Conservation (phyloP, 495 filamentous ascomycete genomes). For the Cercophora newfieldiana region DNA sequence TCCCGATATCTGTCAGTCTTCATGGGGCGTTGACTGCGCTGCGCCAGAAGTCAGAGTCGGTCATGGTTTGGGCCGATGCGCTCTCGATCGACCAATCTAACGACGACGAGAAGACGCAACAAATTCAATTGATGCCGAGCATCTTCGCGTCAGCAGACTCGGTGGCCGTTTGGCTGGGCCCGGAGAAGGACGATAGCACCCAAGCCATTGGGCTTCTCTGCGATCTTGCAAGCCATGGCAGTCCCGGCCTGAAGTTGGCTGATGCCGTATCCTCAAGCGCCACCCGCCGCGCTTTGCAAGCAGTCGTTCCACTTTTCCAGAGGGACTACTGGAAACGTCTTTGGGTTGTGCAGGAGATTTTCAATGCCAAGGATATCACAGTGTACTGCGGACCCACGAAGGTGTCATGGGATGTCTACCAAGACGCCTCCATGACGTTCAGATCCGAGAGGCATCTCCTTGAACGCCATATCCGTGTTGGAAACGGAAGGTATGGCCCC, state of each 20-base stretch:
- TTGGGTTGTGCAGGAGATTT: slow-evolving; percentile 2
- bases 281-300: background rate
- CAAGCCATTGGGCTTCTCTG: background rate
- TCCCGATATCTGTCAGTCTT: background rate
- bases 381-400: slow-evolving; percentile 2
- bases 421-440: background rate
- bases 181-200: slow-evolving; percentile 2
- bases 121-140: background rate
- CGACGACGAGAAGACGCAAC: background rate
- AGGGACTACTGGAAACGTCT: slow-evolving; percentile 4
- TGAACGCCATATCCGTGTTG: background rate
- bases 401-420: background rate
- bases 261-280: background rate
- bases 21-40: background rate
- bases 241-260: background rate
- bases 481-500: background rate
- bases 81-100: background rate
- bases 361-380: background rate
- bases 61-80: slow-evolving; percentile 3
- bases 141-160: background rate
- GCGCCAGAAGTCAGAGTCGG: background rate
- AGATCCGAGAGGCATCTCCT: background rate
- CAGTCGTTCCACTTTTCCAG: background rate
- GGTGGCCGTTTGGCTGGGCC: slow-evolving; percentile 3
- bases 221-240: background rate